These are phyloP conservation scores for Brachypodium distachyon DNA, from an alignment of 202 grass and related monocot genomes.

Conservation along the genomic window DNA sequence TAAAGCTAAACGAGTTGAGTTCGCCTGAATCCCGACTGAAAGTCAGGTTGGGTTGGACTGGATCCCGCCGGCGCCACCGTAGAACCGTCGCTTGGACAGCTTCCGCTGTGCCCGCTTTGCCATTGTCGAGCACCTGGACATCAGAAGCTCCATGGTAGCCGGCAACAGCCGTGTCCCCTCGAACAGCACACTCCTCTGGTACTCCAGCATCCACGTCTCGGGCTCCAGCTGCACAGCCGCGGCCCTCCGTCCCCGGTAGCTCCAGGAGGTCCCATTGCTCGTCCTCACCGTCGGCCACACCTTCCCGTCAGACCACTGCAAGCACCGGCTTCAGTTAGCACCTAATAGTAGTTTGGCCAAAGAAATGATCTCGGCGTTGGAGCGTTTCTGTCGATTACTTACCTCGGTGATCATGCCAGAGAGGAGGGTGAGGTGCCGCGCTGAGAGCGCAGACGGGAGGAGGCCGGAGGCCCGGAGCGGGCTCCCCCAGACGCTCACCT, in stretches of 20 bases:
- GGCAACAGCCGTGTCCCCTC: slow-evolving; percentile 62
- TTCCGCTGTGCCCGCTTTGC: slow-evolving; percentile 11
- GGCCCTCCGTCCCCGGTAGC: slow-evolving; percentile 19
- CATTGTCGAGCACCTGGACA: slow-evolving; percentile 26
- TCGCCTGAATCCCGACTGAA: background rate
- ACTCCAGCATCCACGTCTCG: slow-evolving; percentile 85
- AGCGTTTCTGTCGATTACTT: slow-evolving; percentile 31
- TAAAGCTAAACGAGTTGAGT: background rate
- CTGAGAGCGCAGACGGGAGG: slow-evolving; percentile 32
- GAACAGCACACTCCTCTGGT: slow-evolving; percentile 58
- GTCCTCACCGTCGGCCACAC: slow-evolving; percentile 36
- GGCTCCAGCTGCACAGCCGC: slow-evolving; percentile 48
- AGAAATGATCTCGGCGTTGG: background rate
- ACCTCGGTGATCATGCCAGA: slow-evolving; percentile 81
- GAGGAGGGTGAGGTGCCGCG: slow-evolving; percentile 55
- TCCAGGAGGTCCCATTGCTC: slow-evolving; percentile 70
- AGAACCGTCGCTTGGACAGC: slow-evolving; percentile 18
- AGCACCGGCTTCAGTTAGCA: background rate
- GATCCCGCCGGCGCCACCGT: slow-evolving; percentile 1
- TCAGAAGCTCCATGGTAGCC: slow-evolving; percentile 32
- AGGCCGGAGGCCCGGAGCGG: slow-evolving; percentile 62
- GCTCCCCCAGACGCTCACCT: slow-evolving; percentile 85
- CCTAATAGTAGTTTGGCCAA: background rate
- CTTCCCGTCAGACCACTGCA: slow-evolving; percentile 69
- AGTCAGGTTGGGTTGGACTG: slow-evolving; percentile 34